Evolutionary conservation across 2,329 filamentous ascomycete genomes (phyloP), one percentile per base, ranked within the genome.

Genomic region (Ophiostoma perfectum): DNA sequence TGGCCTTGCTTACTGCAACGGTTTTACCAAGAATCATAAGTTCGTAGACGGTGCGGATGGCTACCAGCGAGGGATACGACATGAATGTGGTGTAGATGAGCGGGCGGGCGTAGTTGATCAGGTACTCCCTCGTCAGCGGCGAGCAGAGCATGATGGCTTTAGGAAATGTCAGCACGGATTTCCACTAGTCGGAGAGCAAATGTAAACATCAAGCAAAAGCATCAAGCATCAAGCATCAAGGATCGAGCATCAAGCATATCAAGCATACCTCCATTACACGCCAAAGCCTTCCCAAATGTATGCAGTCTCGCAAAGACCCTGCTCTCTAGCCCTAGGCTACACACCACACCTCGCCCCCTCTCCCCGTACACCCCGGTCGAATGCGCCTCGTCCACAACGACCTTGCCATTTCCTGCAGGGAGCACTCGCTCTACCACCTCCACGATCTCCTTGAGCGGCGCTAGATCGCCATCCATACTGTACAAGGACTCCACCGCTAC

Each of bases 381-480:
- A 72, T 91, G 89, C 1, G 88, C 88, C 74, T 91, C 88, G 69
- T 91, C 89, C 0, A 91, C 83, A 9, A 90, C 80, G 4, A 91
- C 77, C 68, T 88, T 80, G 0, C 83, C 86, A 64, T 90, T 91
- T 0, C 81, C 81, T 0, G 70, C 70, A 0, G 88, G 85, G 0
- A 92, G 77, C 0, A 83, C 73, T 0, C 78, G 76, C 55, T 89
- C 82, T 0, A 90, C 82, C 4, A 84, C 79, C 0, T 81, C 76
- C 1, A 90, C 81, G 18, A 93, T 84, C 5, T 86, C 82, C 11
- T 74, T 73, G 11, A 95, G 78, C 0, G 88, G 89, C 0, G 85
- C 85, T 18, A 91, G 78, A 72, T 93, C 90, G 0, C 91, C 91
- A 67, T 94, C 91, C 91, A 95, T 95, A 75, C 90, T 93, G 76